phyloP scores from a whole-genome alignment of 2,329 filamentous ascomycete genomes.

The Colletotrichum sp. region DNA sequence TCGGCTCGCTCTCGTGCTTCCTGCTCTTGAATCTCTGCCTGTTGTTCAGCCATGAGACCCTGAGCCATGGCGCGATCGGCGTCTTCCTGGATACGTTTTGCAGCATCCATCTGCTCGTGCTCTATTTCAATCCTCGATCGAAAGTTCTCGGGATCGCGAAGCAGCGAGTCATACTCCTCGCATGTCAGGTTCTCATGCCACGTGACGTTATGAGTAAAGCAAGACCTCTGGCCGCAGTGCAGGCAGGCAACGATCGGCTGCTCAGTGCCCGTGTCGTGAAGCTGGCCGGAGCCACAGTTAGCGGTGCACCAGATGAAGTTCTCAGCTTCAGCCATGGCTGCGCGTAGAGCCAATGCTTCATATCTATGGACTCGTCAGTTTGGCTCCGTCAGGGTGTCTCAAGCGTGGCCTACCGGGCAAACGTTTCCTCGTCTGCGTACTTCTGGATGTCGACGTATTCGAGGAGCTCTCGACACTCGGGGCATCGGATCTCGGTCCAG shows the following conservation, averaged over 20 bases:
- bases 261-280: conserved; percentile 45
- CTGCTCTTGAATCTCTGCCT: conserved; percentile 26
- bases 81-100: conserved; percentile 52
- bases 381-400: neutral
- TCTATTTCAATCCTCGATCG: conserved; percentile 42
- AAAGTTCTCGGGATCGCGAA: conserved; percentile 42
- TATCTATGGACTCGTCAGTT: conserved; percentile 33
- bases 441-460: conserved; percentile 48
- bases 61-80: conserved; percentile 42
- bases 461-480: conserved; percentile 51
- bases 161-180: conserved; percentile 44
- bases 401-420: conserved; percentile 38
- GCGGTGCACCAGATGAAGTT: conserved; percentile 61
- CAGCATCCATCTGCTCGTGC: conserved; percentile 46
- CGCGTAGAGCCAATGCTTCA: conserved; percentile 46
- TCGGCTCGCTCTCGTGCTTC: conserved; percentile 27
- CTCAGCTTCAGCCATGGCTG: conserved; percentile 44
- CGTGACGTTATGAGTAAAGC: conserved; percentile 43
- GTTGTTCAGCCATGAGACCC: conserved; percentile 34
- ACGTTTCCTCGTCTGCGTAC: conserved; percentile 47
- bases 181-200: conserved; percentile 49
- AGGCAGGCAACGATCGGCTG: conserved; percentile 47
- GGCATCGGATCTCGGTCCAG: conserved; percentile 56
- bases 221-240: conserved; percentile 43
- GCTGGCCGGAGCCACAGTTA: conserved; percentile 56